phyloP scores from a whole-genome alignment of 495 filamentous ascomycete genomes.

The Ramalina intermedia region DNA sequence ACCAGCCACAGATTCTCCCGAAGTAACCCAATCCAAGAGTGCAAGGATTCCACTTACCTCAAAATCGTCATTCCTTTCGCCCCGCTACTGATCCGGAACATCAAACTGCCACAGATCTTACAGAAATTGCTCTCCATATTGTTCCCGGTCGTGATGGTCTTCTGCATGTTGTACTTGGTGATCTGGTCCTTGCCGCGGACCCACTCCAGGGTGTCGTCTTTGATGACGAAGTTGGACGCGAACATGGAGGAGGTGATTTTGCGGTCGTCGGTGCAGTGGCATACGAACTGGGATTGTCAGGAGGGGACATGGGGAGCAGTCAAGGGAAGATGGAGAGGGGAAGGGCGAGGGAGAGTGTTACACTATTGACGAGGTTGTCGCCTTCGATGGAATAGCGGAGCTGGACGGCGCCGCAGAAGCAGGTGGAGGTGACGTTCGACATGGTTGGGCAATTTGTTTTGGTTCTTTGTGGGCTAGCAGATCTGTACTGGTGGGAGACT shows the following conservation, averaged over 20 bases:
- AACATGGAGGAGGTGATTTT: constrained; percentile 46
- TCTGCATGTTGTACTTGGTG: not conserved
- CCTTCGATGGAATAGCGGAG: constrained; percentile 10
- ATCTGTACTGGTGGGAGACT: constrained; percentile 11
- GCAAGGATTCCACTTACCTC: too few species aligned
- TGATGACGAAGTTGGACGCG: constrained; percentile 36
- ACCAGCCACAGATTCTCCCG: too few species aligned
- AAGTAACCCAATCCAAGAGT: too few species aligned
- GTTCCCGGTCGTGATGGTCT: constrained; percentile 36
- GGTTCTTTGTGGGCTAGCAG: too few species aligned
- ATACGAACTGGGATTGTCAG: constrained; percentile 24
- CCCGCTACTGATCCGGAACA: too few species aligned
- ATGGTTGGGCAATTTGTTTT: not conserved
- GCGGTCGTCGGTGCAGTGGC: constrained; percentile 40
- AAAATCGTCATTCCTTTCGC: too few species aligned
- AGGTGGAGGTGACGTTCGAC: constrained; percentile 22
- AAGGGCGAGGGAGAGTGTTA: constrained; percentile 22
- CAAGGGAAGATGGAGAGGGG: not conserved
- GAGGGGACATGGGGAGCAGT: not conserved
- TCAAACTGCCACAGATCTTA: too few species aligned
- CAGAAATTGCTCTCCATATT: constrained; percentile 14
- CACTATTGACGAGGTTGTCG: too few species aligned
- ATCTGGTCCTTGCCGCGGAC: too few species aligned
- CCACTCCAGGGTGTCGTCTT: too few species aligned
- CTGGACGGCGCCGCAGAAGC: constrained; percentile 39